Evolutionary conservation across 495 filamentous ascomycete genomes (phyloP).

Genomic region (Patellaria atrata): DNA sequence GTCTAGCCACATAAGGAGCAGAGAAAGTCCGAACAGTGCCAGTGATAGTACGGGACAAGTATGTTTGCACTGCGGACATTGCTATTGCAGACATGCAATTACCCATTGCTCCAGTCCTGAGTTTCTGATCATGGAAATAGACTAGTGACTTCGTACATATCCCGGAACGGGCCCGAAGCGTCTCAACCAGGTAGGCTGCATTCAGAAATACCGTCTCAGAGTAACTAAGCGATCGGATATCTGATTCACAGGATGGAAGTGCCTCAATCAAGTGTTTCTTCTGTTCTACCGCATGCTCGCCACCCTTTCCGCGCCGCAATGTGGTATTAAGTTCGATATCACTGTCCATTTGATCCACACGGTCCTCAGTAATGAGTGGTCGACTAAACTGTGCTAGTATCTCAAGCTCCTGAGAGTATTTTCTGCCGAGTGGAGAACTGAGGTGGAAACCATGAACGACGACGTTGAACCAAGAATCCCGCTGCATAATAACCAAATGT

Average conservation of each 20-base stretch:
- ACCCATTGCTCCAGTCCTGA: conserved; percentile 64
- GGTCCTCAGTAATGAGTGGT: conserved; percentile 67
- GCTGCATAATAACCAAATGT: conserved; percentile 41
- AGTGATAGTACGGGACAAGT: conserved; percentile 54
- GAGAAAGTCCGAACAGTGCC: conserved; percentile 62
- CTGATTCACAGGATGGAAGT: conserved; percentile 55
- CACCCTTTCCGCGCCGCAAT: conserved; percentile 62
- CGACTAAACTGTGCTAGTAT: conserved; percentile 73
- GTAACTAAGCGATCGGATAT: conserved; percentile 70
- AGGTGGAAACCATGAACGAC: conserved; percentile 82
- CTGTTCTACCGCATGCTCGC: conserved; percentile 62
- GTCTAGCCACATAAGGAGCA: conserved; percentile 70
- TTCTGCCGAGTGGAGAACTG: conserved; percentile 49
- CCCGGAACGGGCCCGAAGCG: conserved; percentile 62
- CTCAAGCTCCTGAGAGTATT: conserved; percentile 55
- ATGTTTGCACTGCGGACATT: conserved; percentile 53
- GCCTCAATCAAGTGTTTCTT: conserved; percentile 59
- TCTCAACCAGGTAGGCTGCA: conserved; percentile 73
- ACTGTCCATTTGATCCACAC: conserved; percentile 77
- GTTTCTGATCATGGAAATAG: conserved; percentile 84
- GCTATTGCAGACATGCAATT: conserved; percentile 78
- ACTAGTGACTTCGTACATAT: conserved; percentile 74
- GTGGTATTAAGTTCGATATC: conserved; percentile 92
- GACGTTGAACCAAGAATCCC: conserved; percentile 96
- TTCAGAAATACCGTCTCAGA: conserved; percentile 83